Percentiles rank a stretch among this genome's conserved stretches.
Evolutionary conservation across 2,329 filamentous ascomycete species (phyloP).

Genomic region (Coniosporium tulheliwenetii): DNA sequence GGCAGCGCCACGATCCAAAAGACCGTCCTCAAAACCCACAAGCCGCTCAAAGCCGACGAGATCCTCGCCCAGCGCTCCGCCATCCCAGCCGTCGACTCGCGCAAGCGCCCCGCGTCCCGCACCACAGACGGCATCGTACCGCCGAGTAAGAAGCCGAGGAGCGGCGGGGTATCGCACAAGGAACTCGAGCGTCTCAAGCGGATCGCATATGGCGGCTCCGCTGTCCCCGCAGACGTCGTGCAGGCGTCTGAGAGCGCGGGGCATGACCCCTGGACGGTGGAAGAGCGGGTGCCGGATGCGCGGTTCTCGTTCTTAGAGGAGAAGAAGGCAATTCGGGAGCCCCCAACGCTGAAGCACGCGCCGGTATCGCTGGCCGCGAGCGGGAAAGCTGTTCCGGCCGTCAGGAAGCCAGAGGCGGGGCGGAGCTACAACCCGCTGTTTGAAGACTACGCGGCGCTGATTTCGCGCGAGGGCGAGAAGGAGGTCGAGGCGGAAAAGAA

Average conservation of each 20-base stretch:
- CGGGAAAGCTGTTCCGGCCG: conserved; percentile 64
- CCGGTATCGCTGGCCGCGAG: conserved; percentile 71
- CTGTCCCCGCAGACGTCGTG: conserved; percentile 29
- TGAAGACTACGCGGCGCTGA: conserved; percentile 65
- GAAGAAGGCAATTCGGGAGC: conserved; percentile 50
- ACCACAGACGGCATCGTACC: conserved; percentile 58
- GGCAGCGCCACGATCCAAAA: conserved; percentile 55
- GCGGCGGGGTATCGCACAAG: conserved; percentile 68
- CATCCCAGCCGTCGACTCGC: conserved; percentile 60
- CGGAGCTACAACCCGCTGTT: conserved; percentile 89
- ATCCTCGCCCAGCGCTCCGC: conserved; percentile 76
- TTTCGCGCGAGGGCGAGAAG: conserved; percentile 60
- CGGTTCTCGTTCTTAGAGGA: conserved; percentile 52
- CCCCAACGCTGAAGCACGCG: conserved; percentile 57
- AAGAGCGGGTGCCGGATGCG: conserved; percentile 32
- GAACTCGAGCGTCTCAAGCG: conserved; percentile 65
- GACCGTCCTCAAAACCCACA: conserved; percentile 50
- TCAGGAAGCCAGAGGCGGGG: conserved; percentile 63
- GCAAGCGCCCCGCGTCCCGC: conserved; percentile 44
- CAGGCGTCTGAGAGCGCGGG: conserved; percentile 39
- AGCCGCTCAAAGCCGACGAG: conserved; percentile 76
- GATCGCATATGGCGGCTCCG: conserved; percentile 58
- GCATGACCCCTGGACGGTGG: conserved; percentile 67
- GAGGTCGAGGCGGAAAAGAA: conserved; percentile 66
- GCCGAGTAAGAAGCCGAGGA: conserved; percentile 56